These are phyloP conservation scores for Apostasia ramifera DNA, from an alignment of 106 monocot species.

Conservation along the genomic window DNA sequence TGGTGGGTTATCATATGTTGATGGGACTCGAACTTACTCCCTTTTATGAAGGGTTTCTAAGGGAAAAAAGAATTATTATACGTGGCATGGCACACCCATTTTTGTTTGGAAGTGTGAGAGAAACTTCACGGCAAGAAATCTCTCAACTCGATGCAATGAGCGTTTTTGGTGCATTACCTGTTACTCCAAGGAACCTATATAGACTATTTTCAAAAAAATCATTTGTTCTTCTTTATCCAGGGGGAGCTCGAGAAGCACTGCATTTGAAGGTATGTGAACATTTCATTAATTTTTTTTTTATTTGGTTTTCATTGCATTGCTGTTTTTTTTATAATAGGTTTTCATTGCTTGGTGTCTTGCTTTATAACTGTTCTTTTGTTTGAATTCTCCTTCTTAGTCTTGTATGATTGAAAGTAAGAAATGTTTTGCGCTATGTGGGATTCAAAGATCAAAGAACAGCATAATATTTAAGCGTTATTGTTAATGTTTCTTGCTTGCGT, in stretches of 20 bases:
- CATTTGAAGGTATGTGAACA: conserved; percentile 74
- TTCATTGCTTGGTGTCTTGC: not conserved
- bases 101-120: conserved; percentile 23
- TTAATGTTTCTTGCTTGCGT: no score
- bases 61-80: conserved; percentile 50
- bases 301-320: not conserved
- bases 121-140: conserved; percentile 30
- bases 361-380: no score
- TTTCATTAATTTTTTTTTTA: not conserved
- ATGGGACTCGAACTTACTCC: conserved; percentile 63
- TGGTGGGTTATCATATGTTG: conserved; percentile 90
- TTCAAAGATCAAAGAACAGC: no score
- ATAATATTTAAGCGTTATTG: no score
- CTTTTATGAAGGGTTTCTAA: conserved; percentile 64
- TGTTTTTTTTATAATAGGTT: not conserved
- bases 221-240: conserved; percentile 94
- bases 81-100: conserved; percentile 82
- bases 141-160: conserved; percentile 34
- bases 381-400: no score
- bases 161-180: conserved; percentile 73
- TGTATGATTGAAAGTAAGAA: no score
- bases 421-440: no score
- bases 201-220: conserved; percentile 49
- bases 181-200: conserved; percentile 71
- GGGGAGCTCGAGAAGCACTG: conserved; percentile 87